Conservation (phyloP, 1,284 basidiomycete species). For the Boletus holoroseus region DNA sequence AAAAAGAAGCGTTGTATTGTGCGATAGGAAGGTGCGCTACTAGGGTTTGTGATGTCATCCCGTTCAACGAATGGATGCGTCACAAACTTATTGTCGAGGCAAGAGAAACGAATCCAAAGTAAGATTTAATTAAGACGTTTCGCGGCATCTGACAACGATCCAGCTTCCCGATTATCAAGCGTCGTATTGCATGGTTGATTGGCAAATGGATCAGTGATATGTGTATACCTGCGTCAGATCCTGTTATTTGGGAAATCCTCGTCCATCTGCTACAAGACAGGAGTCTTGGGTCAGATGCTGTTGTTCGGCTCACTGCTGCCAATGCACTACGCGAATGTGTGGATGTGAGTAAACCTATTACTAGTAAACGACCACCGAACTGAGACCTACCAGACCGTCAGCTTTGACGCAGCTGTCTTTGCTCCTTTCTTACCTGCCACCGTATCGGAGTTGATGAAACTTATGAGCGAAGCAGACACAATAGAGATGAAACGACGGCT, state of each 20-base stretch:
- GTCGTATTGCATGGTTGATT: constrained; percentile 85
- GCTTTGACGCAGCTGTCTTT: constrained; percentile 56
- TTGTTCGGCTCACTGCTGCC: constrained; percentile 79
- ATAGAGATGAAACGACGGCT: constrained; percentile 76
- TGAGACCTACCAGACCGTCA: constrained; percentile 44
- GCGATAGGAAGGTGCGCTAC: constrained; percentile 78
- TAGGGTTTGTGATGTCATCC: constrained; percentile 58
- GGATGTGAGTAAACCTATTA: constrained; percentile 52
- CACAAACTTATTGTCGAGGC: constrained; percentile 55
- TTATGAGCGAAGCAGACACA: constrained; percentile 74
- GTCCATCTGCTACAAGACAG: constrained; percentile 68
- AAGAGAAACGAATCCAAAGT: constrained; percentile 53
- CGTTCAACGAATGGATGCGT: constrained; percentile 64
- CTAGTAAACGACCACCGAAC: not conserved
- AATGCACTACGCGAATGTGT: constrained; percentile 73
- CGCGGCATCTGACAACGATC: constrained; percentile 17
- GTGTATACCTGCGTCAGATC: constrained; percentile 55
- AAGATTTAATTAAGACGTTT: constrained; percentile 18
- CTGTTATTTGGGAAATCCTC: constrained; percentile 74
- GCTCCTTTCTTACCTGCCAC: constrained; percentile 53
- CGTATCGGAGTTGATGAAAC: constrained; percentile 56
- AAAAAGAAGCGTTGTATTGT: constrained; percentile 85
- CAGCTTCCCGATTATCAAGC: constrained; percentile 83
- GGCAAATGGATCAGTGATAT: constrained; percentile 78
- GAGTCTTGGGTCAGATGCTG: constrained; percentile 66